phyloP scores from a whole-genome alignment of 495 filamentous ascomycete species.

The Podospora australis region DNA sequence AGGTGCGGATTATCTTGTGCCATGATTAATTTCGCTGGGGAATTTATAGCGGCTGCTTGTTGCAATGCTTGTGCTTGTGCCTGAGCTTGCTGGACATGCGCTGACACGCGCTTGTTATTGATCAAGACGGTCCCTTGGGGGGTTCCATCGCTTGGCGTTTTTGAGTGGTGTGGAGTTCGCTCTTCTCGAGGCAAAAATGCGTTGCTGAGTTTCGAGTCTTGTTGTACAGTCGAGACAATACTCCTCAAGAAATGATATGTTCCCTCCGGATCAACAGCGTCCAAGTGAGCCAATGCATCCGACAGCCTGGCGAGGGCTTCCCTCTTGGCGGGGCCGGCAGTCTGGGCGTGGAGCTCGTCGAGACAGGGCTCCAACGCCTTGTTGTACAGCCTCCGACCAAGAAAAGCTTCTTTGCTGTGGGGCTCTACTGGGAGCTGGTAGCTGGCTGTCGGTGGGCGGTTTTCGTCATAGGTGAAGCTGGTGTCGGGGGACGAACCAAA shows the following conservation, averaged over 20 bases:
- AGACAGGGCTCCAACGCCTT: constrained; percentile 74
- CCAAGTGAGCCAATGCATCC: constrained; percentile 76
- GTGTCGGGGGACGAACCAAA: constrained; percentile 30
- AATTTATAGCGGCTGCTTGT: constrained; percentile 20
- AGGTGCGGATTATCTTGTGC: constrained; percentile 82
- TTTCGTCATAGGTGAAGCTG: constrained; percentile 31
- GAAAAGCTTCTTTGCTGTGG: constrained; percentile 68
- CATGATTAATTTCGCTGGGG: constrained; percentile 57
- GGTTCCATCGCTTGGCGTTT: constrained; percentile 24
- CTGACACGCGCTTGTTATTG: constrained; percentile 26
- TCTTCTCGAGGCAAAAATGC: constrained; percentile 25
- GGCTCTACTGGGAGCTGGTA: constrained; percentile 36
- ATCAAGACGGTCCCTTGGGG: constrained; percentile 42
- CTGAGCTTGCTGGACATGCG: too few relatives aligned
- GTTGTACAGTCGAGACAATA: constrained; percentile 46
- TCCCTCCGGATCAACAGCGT: constrained; percentile 85
- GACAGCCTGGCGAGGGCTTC: constrained; percentile 75
- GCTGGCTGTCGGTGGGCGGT: constrained; percentile 27
- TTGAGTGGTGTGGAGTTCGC: constrained; percentile 1
- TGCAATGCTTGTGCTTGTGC: constrained; percentile 1
- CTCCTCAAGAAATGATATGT: constrained; percentile 73
- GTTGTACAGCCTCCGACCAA: constrained; percentile 72
- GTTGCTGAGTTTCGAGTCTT: constrained; percentile 35
- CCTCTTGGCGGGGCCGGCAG: constrained; percentile 63
- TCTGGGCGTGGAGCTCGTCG: constrained; percentile 76